Evolutionary conservation across 306 rosid species (phyloP), one percentile per base, ranked within the genome.

Genomic region (Dryas drummondii): DNA sequence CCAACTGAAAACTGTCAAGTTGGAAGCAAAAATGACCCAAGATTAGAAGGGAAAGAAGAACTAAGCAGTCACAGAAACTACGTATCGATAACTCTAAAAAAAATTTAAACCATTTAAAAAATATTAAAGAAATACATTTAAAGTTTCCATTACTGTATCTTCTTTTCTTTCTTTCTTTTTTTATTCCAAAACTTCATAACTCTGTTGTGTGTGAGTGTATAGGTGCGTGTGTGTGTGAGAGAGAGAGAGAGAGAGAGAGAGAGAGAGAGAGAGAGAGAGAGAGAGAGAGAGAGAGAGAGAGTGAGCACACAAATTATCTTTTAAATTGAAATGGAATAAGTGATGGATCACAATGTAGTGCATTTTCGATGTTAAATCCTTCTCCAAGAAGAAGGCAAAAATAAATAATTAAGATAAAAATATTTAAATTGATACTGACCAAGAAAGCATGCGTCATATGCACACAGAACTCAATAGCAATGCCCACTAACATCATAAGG

Each of bases 391-490:
- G 41, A 44, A 71, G 15, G 6, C 2, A 55, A 45, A 10, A 76
- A 8, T 7, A 45, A 22, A 26, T 45, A 54, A 45, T 45, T 54
- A 3, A 59, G 9, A 11, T 42, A 32, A 1, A 42, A 10, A 66
- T 45, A 44, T 15, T 72, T 42, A 5, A 42, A 53, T 79, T 22
- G 73, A 84, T 82, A 94, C 97, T 84, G 49, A 94, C 99, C 73
- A 82, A 80, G 84, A 94, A 94, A 78, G 99, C 87, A 82, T 94
- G 99, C 40, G 97, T 87, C 84, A 94, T 78, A 48, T 90, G 99
- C 75, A 94, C 99, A 80, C 97, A 94, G 81, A 94, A 94, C 88
- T 94, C 99, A 66, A 94, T 97, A 75, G 91, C 93, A 83, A 94
- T 92, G 83, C 99, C 99, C 80, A 94, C 97, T 47, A 98, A 84